Percentiles rank a stretch among this genome's conserved stretches.
phyloP scores from a whole-genome alignment of 495 filamentous ascomycete species.

The Aspergillus asperescens region DNA sequence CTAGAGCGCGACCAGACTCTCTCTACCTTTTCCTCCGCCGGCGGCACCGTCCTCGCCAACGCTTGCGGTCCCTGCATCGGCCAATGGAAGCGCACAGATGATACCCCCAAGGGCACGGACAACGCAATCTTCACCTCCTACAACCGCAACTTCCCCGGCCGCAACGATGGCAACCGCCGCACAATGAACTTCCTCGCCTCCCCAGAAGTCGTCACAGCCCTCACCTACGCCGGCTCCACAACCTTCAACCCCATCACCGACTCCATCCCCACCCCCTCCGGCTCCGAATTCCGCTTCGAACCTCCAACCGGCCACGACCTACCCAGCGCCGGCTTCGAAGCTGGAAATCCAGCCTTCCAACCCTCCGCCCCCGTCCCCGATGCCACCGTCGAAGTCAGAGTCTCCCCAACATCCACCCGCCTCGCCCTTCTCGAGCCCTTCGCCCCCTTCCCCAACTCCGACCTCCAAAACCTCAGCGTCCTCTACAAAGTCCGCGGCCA shows the following conservation, averaged over 20 bases:
- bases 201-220: conserved; percentile 92
- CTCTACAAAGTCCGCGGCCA: conserved; percentile 95
- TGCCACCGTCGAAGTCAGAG: conserved; percentile 49
- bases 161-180: conserved; percentile 90
- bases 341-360: conserved; percentile 69
- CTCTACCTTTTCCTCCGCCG: conserved; percentile 79
- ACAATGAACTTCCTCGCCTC: conserved; percentile 99
- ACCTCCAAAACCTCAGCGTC: conserved; percentile 62
- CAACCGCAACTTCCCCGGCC: conserved; percentile 96
- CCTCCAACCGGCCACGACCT: conserved; percentile 75
- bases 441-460: conserved; percentile 68
- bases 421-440: conserved; percentile 92
- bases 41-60: conserved; percentile 93
- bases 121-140: conserved; percentile 97
- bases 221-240: conserved; percentile 85
- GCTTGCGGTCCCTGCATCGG: conserved; percentile 93
- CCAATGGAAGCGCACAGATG: conserved; percentile 91
- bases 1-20: conserved; percentile 91
- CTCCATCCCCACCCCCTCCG: conserved; percentile 71
- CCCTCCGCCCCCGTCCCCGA: conserved; percentile 67
- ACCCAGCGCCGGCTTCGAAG: conserved; percentile 70
- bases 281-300: conserved; percentile 77
- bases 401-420: conserved; percentile 79
- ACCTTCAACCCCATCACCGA: conserved; percentile 97
- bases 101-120: conserved; percentile 69